Conservation (phyloP, 371 early-diverging fungal species). For the Funneliformis caledonium region DNA sequence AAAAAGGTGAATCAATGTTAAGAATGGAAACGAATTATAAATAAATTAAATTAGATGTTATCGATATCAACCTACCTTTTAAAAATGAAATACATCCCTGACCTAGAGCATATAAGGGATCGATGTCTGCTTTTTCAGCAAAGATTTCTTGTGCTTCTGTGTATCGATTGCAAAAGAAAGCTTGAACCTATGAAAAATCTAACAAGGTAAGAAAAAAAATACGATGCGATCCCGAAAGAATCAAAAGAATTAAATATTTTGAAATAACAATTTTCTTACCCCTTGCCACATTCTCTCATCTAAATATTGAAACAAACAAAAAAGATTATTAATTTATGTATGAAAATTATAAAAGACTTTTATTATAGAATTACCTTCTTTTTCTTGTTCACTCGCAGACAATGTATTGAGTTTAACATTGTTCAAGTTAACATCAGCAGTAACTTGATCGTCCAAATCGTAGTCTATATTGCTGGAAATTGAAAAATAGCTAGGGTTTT, state of each 20-base stretch:
- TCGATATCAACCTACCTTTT: conserved; percentile 46
- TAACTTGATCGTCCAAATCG: no score
- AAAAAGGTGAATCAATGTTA: not conserved
- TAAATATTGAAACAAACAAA: not conserved
- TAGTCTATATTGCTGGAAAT: no score
- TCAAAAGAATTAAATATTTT: not conserved
- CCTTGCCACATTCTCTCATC: conserved; percentile 35
- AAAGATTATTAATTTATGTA: not conserved
- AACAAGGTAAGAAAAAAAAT: no score
- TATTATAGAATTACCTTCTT: not conserved
- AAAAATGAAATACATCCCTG: conserved; percentile 53
- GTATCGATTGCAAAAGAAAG: conserved; percentile 30
- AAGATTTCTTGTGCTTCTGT: conserved; percentile 30
- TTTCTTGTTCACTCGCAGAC: conserved; percentile 15
- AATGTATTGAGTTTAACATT: not conserved
- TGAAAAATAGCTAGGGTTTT: no score
- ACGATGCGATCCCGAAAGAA: not conserved
- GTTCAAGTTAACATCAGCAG: no score
- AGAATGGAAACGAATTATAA: not conserved
- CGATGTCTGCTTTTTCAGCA: conserved; percentile 43
- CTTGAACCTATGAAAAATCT: conserved; percentile 9
- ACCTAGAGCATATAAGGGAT: conserved; percentile 53
- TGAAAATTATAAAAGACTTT: not conserved
- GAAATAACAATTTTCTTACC: not conserved
- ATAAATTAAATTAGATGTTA: conserved; percentile 39